A percentile compares a stretch with the other conserved stretches of the same genome.
Conservation (phyloP, 352 stramenopile genomes). For the Hyaloperonospora arabidopsidis region DNA sequence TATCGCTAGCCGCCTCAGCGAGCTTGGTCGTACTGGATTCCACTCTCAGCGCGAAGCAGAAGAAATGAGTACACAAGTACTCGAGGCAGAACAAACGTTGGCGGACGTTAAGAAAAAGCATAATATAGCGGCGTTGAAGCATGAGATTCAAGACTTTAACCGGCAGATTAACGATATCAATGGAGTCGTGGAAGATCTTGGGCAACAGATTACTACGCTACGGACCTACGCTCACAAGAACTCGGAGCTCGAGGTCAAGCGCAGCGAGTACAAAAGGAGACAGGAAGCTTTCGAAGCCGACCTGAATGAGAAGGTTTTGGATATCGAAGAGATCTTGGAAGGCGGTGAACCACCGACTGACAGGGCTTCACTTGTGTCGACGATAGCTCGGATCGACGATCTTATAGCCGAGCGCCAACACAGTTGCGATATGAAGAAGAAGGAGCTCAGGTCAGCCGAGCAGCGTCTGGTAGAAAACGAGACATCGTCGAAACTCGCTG, state of each 20-base stretch:
- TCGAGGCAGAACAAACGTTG: slow-evolving; percentile 41
- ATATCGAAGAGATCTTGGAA: slow-evolving; percentile 33
- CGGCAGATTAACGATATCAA: slow-evolving; percentile 37
- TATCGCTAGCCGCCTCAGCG: slow-evolving; percentile 33
- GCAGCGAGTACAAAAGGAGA: slow-evolving; percentile 35
- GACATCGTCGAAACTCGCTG: slow-evolving; percentile 37
- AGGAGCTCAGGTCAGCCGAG: slow-evolving; percentile 27
- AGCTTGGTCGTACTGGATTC: slow-evolving; percentile 28
- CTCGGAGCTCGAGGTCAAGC: slow-evolving; percentile 42
- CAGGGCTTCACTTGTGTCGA: slow-evolving; percentile 19
- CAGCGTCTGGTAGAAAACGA: slow-evolving; percentile 44
- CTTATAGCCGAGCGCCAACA: slow-evolving; percentile 23
- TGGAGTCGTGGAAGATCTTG: slow-evolving; percentile 37
- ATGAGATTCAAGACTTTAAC: slow-evolving; percentile 39
- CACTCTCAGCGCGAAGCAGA: slow-evolving; percentile 44
- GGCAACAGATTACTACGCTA: slow-evolving; percentile 49
- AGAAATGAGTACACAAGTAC: slow-evolving; percentile 39
- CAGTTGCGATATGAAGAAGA: slow-evolving; percentile 21
- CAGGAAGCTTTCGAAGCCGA: slow-evolving; percentile 35
- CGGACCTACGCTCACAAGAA: slow-evolving; percentile 42
- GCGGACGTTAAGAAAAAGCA: slow-evolving; percentile 38
- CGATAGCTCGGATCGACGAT: slow-evolving; percentile 21
- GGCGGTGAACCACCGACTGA: slow-evolving; percentile 26
- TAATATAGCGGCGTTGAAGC: slow-evolving; percentile 29
- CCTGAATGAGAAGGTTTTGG: slow-evolving; percentile 37